Evolutionary conservation across 2,329 filamentous ascomycete species (phyloP), one percentile per base, ranked within the genome.

Genomic region (Penicillium sp.): DNA sequence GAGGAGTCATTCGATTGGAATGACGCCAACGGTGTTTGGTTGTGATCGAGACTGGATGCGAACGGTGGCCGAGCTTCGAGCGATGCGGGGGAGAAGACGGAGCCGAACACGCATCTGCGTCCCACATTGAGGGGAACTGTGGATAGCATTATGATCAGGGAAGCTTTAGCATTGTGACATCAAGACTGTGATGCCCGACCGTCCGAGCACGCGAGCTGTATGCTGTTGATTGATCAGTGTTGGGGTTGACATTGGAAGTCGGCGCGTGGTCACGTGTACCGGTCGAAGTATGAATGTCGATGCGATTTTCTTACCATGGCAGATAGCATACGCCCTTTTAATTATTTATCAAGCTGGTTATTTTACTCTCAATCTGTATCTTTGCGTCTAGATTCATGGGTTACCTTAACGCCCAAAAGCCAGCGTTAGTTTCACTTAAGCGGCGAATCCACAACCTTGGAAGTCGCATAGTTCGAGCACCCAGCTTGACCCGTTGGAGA

Each of bases 101-200:
- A 73, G 47, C 62, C 62, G 56, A 75, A 73, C 20, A 75, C 66
- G 55, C 71, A 72, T 59, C 67, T 68, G 53, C 68, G 69, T 49
- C 59, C 54, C 47, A 46, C 49, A 49, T 57, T 58, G 45, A 64
- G 55, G 41, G 65, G 57, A 29, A 46, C 49, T 41, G 59, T 59
- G 20, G 59, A 57, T 20, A 61, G 41, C 64, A 66, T 69, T 33
- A 43, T 61, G 47, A 23, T 49, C 40, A 50, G 31, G 38, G 41
- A 39, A 43, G 28, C 15, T 50, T 44, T 43, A 49, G 20, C 57
- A 64, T 62, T 37, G 50, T 53, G 55, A 27, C 15, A 31, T 18
- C 2, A 27, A 3, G 25, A 39, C 15, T 27, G 10, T 18, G 32
- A 32, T 39, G 12, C 29, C 47, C 32, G 20, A 37, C 32, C 20